Evolutionary conservation across 352 stramenopile species (phyloP), one percentile per base, ranked within the genome.

Genomic region (Globisporangium takayamanum): DNA sequence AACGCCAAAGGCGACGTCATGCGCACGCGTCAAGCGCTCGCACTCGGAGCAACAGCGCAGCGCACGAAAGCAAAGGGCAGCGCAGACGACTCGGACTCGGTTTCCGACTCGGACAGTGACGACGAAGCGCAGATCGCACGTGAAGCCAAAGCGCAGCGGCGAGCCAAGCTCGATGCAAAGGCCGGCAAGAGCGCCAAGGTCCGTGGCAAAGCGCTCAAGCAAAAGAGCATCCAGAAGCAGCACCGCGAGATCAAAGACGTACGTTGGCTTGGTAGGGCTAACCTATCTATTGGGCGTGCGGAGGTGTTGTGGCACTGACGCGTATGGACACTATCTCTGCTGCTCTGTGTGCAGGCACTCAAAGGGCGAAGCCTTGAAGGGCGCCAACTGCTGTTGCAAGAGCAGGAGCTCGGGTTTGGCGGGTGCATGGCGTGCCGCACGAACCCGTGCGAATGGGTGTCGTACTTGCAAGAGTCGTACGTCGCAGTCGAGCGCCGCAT

Each of bases 371-470:
- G 68, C 47, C 68, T 92, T 5, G 79, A 89, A 42, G 78, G 92
- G 37, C 73, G 92, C 26, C 74, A 75, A 14, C 62, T 74, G 16
- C 55, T 92, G 8, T 37, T 81, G 2, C 72, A 89, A 52, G 80
- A 91, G 33, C 74, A 88, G 46, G 74, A 87, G 37, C 72, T 97
- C 0, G 88, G 89, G 0, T 46, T 67, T 16, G 74, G 70, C 11
- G 89, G 84, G 3, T 97, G 89, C 52, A 86, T 94, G 60, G 89
- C 85, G 30, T 97, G 89, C 42, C 73, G 73, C 15, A 69, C 78
- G 8, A 90, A 88, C 42, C 74, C 82, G 46, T 94, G 84, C 54
- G 36, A 48, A 8, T 91, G 84, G 82, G 68, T 73, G 18, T 72
- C 70, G 14, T 92, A 87, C 55, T 57, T 91, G 6, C 60, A 82